Conservation (phyloP, 768 basidiomycete genomes). For the Leccinum arenicola region DNA sequence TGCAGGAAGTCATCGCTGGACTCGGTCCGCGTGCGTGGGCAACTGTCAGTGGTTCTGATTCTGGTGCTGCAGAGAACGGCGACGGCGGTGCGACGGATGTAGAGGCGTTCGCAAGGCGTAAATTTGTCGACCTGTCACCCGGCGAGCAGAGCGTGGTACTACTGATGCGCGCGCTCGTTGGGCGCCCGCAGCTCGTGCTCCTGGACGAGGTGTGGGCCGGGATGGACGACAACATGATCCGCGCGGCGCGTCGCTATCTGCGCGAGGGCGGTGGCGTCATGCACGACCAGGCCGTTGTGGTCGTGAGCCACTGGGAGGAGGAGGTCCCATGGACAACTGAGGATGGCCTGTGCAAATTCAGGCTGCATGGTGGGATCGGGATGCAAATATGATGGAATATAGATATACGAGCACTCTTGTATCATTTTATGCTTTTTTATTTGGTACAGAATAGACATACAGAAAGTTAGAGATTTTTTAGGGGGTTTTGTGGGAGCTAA, state of each 20-base stretch:
- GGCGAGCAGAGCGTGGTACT: conserved; percentile 81
- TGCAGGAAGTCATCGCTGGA: conserved; percentile 58
- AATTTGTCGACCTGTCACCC: conserved; percentile 64
- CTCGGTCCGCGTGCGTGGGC: conserved; percentile 62
- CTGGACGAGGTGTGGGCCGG: conserved; percentile 94
- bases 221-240: conserved; percentile 81
- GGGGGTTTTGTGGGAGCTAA: not conserved
- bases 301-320: conserved; percentile 88
- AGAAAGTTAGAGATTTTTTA: not conserved
- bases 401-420: not conserved
- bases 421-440: not conserved
- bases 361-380: conserved; percentile 36
- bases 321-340: conserved; percentile 79
- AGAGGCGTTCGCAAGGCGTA: conserved; percentile 42
- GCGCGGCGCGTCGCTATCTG: conserved; percentile 60
- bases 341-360: conserved; percentile 47
- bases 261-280: conserved; percentile 49
- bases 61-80: not conserved
- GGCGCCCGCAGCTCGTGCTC: conserved; percentile 68
- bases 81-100: conserved; percentile 10
- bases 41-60: not conserved
- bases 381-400: conserved; percentile 1
- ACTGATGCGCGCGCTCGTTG: conserved; percentile 83
- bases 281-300: conserved; percentile 70
- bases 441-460: not conserved